Evolutionary conservation across 1,284 basidiomycete species (phyloP), one percentile per base, ranked within the genome.

Genomic region (Caloboletus firmus): DNA sequence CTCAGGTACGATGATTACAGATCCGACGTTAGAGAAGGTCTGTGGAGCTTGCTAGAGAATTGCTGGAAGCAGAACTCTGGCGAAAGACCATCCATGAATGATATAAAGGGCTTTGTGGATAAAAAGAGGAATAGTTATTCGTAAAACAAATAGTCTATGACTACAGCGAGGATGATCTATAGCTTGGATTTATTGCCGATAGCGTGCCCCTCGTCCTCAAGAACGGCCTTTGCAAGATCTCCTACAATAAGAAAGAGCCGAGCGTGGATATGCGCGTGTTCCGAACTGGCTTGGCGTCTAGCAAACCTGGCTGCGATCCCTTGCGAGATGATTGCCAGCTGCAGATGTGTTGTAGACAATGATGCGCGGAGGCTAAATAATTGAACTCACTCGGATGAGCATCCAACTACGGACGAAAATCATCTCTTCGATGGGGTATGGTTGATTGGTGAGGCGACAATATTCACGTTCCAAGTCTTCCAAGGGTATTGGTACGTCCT

Each of bases 281-380:
- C 93, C 0, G 89, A 93, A 63, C 87, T 93, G 0, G 94, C 94
- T 73, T 96, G 94, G 9, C 91, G 84, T 44, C 85, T 79, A 0
- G 92, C 91, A 48, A 83, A 83, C 15, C 96, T 83, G 5, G 96
- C 95, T 1, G 95, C 93, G 56, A 98, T 96, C 4, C 95, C 95
- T 73, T 98, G 95, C 1, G 84, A 77, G 62, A 98, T 98, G 56
- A 98, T 84, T 0, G 93, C 83, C 36, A 92, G 74, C 88, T 94
- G 59, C 47, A 59, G 44, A 41, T 43, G 46, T 35, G 44, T 49
- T 32, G 41, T 41, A 36, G 20, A 44, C 20, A 22, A 41, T 18
- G 50, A 36, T 48, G 44, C 4, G 24, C 47, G n/a, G 24, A 22
- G 39, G 51, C 10, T 34, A 50, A 32, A 39, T 24, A 31, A 40